Conservation (phyloP, 306 rosid genomes). For the Citrullus mucosospermus region DNA sequence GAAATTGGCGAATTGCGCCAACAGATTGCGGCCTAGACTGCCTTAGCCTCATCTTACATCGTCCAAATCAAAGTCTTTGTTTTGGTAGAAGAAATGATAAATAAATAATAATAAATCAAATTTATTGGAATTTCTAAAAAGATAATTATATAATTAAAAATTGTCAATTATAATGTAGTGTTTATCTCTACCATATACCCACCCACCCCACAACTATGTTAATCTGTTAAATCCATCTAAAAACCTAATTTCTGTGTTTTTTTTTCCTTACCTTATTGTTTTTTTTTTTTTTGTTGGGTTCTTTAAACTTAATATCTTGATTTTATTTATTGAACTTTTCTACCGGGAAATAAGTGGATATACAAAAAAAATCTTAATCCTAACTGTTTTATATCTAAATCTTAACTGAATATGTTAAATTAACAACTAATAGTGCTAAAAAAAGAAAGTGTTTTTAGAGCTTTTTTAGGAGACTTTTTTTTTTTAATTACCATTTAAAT, state of each 20-base stretch:
- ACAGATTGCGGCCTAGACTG: constrained; percentile 6
- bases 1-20: not conserved
- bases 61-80: not conserved
- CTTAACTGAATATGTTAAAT: no score
- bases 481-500: no score
- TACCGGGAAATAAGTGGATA: not conserved
- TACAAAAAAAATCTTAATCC: no score
- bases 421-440: no score
- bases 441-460: no score
- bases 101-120: not conserved
- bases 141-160: not conserved
- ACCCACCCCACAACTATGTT: not conserved
- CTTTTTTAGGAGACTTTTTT: no score
- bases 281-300: no score
- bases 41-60: not conserved
- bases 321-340: no score
- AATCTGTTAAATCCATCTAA: not conserved
- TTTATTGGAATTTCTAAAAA: not conserved
- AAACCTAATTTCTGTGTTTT: no score
- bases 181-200: not conserved
- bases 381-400: not conserved
- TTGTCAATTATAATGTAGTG: not conserved
- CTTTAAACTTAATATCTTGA: no score
- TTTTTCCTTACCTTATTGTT: no score
- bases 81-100: not conserved